Evolutionary conservation across 2,329 filamentous ascomycete species (phyloP).

Genomic region (Paecilomyces formosus): DNA sequence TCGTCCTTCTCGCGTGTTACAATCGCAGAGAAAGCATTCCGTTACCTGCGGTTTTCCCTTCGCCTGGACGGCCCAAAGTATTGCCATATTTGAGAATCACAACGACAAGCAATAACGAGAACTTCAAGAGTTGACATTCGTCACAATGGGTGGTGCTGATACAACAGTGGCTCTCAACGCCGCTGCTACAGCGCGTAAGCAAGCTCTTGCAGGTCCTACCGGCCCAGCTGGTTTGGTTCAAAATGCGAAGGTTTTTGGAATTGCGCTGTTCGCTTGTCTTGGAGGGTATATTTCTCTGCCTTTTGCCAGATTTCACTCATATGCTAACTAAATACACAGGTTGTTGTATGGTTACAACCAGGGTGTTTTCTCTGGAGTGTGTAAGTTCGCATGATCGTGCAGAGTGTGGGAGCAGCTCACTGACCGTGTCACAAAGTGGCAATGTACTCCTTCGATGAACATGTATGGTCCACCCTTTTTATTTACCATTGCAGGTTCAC

Average conservation of each 20-base stretch:
- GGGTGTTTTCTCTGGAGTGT: background rate
- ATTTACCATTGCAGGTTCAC: background rate
- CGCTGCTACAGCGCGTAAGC: slow-evolving; percentile 46
- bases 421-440: background rate
- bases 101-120: background rate
- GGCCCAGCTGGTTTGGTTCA: slow-evolving; percentile 49
- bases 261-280: slow-evolving; percentile 56
- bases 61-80: background rate
- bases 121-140: background rate
- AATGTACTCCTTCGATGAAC: background rate
- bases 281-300: background rate
- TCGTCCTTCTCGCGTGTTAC: background rate
- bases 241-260: slow-evolving; percentile 54
- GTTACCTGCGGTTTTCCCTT: background rate
- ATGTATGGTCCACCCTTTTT: background rate
- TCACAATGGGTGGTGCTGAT: slow-evolving; percentile 17
- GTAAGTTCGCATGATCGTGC: background rate
- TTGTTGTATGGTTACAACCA: background rate
- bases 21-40: background rate
- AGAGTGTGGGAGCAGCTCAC: background rate
- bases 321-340: background rate
- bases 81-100: background rate
- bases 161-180: slow-evolving; percentile 30
- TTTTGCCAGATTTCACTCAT: slow-evolving; percentile 5
- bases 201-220: slow-evolving; percentile 48